Percentiles rank a stretch among this genome's conserved stretches.
Evolutionary conservation across 2,329 filamentous ascomycete species (phyloP).

Genomic region (Helminthosporium solani): DNA sequence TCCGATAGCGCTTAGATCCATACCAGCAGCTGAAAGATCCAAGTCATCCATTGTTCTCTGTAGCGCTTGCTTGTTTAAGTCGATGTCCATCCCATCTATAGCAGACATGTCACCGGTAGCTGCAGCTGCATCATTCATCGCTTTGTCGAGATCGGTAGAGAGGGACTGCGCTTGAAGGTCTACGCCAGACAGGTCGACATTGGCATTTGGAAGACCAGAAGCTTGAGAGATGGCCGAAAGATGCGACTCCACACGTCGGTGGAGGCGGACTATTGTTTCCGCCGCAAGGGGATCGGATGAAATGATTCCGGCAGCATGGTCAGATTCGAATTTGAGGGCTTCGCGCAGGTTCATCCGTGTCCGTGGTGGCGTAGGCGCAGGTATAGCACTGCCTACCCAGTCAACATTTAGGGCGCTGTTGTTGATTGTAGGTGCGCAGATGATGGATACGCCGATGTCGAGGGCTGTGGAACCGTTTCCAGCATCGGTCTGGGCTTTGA

Average conservation of each 20-base stretch:
- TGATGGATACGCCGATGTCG: conserved; percentile 67
- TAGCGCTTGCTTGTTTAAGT: conserved; percentile 28
- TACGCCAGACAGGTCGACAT: conserved; percentile 31
- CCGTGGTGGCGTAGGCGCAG: conserved; percentile 26
- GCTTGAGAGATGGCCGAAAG: conserved; percentile 42
- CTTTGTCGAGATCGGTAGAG: conserved; percentile 35
- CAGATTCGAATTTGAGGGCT: conserved; percentile 59
- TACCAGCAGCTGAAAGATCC: conserved; percentile 26
- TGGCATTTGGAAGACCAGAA: conserved; percentile 21
- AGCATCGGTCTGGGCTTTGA: conserved; percentile 61
- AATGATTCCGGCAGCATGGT: conserved; percentile 59
- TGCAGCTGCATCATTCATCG: conserved; percentile 39
- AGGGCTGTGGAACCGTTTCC: conserved; percentile 63
- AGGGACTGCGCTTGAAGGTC: conserved; percentile 28
- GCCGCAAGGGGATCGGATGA: conserved; percentile 59
- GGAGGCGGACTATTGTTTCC: conserved; percentile 63
- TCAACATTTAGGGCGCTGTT: conserved; percentile 39
- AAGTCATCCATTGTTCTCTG: conserved; percentile 34
- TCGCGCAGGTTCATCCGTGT: conserved; percentile 59
- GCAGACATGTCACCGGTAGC: conserved; percentile 20
- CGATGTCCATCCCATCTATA: conserved; percentile 22
- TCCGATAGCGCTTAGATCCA: conserved; percentile 29
- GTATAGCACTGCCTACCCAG: conserved; percentile 34
- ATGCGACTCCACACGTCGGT: conserved; percentile 66
- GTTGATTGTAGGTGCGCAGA: conserved; percentile 62